Evolutionary conservation across 2,329 filamentous ascomycete species (phyloP).

Genomic region (Didymella lethalis): DNA sequence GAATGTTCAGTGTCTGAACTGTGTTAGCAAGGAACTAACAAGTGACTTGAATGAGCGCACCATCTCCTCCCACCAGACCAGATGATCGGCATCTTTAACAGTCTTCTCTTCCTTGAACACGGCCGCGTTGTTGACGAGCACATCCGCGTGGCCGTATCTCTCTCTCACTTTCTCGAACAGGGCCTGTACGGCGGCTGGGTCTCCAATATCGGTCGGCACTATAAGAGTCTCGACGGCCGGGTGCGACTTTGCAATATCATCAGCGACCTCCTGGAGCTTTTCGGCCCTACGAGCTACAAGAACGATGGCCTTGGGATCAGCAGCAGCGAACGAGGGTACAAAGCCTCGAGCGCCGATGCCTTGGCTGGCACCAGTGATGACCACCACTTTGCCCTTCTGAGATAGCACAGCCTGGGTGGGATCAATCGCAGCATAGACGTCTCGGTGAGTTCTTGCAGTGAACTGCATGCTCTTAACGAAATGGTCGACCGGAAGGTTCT

Average conservation of each 20-base stretch:
- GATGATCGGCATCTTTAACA: slow-evolving; percentile 30
- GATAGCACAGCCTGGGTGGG: slow-evolving; percentile 43
- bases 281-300: slow-evolving; percentile 42
- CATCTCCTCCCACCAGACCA: slow-evolving; percentile 34
- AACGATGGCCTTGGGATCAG: slow-evolving; percentile 47
- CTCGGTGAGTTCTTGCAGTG: slow-evolving; percentile 38
- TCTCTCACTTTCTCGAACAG: slow-evolving; percentile 33
- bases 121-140: slow-evolving; percentile 35
- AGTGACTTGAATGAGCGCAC: slow-evolving; percentile 6
- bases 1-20: slow-evolving; percentile 45
- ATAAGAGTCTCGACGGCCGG: slow-evolving; percentile 42
- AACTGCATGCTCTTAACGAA: slow-evolving; percentile 29
- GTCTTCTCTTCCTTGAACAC: slow-evolving; percentile 24
- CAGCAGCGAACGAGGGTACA: slow-evolving; percentile 49
- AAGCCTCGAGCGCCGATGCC: slow-evolving; percentile 50
- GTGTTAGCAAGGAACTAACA: background rate
- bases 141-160: slow-evolving; percentile 33
- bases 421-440: slow-evolving; percentile 53
- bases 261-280: slow-evolving; percentile 38
- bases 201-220: slow-evolving; percentile 42
- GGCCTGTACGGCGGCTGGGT: slow-evolving; percentile 30
- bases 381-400: slow-evolving; percentile 49
- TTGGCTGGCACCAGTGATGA: slow-evolving; percentile 55
- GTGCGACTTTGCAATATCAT: slow-evolving; percentile 40
- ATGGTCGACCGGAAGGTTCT: slow-evolving; percentile 28